phyloP scores from a whole-genome alignment of 352 stramenopile species.

The Phytophthora hibernalis region DNA sequence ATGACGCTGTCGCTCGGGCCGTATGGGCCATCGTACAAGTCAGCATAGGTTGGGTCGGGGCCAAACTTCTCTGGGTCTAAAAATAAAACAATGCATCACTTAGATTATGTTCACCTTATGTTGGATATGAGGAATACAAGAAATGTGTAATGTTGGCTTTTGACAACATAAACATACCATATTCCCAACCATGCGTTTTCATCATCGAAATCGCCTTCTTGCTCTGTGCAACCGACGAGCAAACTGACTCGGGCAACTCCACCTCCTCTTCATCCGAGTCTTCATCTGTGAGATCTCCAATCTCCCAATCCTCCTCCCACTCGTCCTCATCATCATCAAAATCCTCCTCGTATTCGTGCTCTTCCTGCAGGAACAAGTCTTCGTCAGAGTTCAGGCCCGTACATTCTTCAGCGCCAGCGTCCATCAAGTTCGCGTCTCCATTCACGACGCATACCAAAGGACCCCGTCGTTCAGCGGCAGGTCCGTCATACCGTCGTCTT shows the following conservation, averaged over 20 bases:
- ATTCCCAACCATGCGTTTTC: conserved; percentile 1
- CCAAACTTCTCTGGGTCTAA: background rate
- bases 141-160: background rate
- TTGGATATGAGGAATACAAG: background rate
- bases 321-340: background rate
- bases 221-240: background rate
- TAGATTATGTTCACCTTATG: conserved; percentile 5
- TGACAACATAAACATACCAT: background rate
- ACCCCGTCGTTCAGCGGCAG: too few relatives aligned
- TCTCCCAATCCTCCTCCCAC: background rate
- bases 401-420: background rate
- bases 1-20: conserved; percentile 10
- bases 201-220: background rate
- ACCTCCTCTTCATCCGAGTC: background rate
- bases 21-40: conserved; percentile 9
- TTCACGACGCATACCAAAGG: background rate
- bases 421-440: conserved; percentile 4
- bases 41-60: background rate
- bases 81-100: background rate
- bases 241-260: background rate
- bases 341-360: conserved; percentile 1
- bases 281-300: conserved; percentile 5
- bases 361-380: background rate
- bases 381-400: conserved; percentile 8
- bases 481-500: too few relatives aligned